Evolutionary conservation across 2,329 filamentous ascomycete genomes (phyloP).

Genomic region (Cadophora sp.): DNA sequence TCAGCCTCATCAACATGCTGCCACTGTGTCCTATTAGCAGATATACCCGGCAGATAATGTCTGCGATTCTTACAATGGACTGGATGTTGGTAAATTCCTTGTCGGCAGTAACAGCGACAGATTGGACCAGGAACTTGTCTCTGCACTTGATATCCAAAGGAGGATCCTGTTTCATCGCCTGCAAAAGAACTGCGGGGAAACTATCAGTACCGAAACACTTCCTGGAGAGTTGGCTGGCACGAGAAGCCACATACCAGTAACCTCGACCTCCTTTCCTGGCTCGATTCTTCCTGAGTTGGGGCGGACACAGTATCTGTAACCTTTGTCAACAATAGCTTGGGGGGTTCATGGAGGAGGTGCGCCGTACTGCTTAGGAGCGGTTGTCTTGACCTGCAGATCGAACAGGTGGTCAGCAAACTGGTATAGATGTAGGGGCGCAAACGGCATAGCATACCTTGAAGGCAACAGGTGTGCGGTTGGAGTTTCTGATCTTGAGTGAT

Average conservation of each 20-base stretch:
- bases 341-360: constrained; percentile 34
- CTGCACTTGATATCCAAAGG: constrained; percentile 86
- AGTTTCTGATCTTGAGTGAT: constrained; percentile 69
- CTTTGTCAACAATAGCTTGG: constrained; percentile 37
- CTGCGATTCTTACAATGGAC: constrained; percentile 70
- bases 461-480: constrained; percentile 66
- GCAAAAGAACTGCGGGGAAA: constrained; percentile 75
- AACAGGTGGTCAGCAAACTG: constrained; percentile 13
- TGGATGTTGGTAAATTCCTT: constrained; percentile 84
- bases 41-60: constrained; percentile 4
- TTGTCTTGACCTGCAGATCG: constrained; percentile 86
- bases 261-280: constrained; percentile 86
- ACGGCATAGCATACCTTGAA: constrained; percentile 65
- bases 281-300: constrained; percentile 97
- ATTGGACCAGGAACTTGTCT: constrained; percentile 98
- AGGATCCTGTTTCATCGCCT: constrained; percentile 97
- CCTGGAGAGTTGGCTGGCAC: neutral
- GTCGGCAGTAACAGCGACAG: constrained; percentile 81
- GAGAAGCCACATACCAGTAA: constrained; percentile 71
- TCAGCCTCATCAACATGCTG: constrained; percentile 73
- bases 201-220: constrained; percentile 31
- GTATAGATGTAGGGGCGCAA: neutral
- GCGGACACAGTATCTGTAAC: constrained; percentile 87
- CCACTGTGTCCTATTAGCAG: constrained; percentile 56
- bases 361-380: constrained; percentile 94